Evolutionary conservation across 257 asterid species (phyloP), one percentile per base, ranked within the genome.

Genomic region (Rubia yunnanensis): DNA sequence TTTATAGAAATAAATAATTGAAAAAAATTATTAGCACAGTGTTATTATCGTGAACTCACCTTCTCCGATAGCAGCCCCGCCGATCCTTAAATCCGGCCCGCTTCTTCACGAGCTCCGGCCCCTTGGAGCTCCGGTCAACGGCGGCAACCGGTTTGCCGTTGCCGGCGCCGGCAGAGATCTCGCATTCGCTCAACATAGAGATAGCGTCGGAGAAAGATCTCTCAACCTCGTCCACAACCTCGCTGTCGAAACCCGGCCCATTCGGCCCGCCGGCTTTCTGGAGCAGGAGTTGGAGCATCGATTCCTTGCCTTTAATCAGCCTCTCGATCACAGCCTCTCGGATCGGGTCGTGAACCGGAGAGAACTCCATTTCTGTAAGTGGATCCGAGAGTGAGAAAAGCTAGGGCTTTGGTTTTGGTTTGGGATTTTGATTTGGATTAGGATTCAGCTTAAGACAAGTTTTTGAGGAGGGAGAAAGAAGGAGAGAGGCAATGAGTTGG

Each of bases 51-150:
- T 23, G 52, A 20, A 20, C 56, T 67, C 66, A 89, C 95, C 90
- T 84, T 70, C 96, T 82, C 78, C 73, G 83, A 71, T 89, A 83
- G 39, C 85, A 76, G 9, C 96, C 96, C 76, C 92, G 81, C 63
- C 85, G 85, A 22, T 80, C 79, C 72, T 77, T 83, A 68, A 32
- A 72, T 67, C 64, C 75, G 9, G n/a, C 9, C 68, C 57, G 69
- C 79, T 72, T 83, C 66, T 66, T 69, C 58, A 66, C 65, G 17
- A 65, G 17, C 46, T 53, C 73, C 10, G 57, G 10, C 10, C 30
- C 24, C 31, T 60, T 56, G 44, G 75, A 39, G 35, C 66, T 76
- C 54, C 61, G 67, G 27, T 66, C 81, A 18, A 23, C 78, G 66
- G 80, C 73, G 23, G 35, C 64, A 30, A 26, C 75, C 68, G 44